A percentile compares a stretch with the other conserved stretches of the same genome.
phyloP scores from a whole-genome alignment of 2,329 filamentous ascomycete species.

The Neobulgaria alba region DNA sequence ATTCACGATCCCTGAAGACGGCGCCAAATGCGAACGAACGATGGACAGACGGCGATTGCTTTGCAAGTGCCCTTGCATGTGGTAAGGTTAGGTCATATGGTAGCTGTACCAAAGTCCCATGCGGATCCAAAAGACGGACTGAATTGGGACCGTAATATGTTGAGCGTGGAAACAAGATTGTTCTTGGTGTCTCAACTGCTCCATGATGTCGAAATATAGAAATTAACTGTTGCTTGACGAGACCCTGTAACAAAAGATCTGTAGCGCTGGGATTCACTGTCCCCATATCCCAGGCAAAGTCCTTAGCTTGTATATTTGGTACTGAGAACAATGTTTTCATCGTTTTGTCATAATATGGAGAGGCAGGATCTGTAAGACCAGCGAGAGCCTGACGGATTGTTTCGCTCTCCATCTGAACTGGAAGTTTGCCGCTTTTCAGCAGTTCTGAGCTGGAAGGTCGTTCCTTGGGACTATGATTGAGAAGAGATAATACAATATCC shows the following conservation, averaged over 20 bases:
- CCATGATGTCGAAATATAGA: slow-evolving; percentile 84
- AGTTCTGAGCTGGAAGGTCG: slow-evolving; percentile 77
- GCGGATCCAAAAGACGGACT: slow-evolving; percentile 72
- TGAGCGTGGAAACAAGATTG: slow-evolving; percentile 73
- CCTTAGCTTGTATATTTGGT: slow-evolving; percentile 69
- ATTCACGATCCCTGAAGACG: slow-evolving; percentile 72
- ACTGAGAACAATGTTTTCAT: slow-evolving; percentile 71
- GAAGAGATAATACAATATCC: slow-evolving; percentile 68
- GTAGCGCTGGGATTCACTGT: slow-evolving; percentile 42
- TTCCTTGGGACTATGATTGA: slow-evolving; percentile 74
- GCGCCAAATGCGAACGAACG: slow-evolving; percentile 81
- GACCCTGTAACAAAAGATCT: slow-evolving; percentile 61
- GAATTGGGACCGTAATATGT: slow-evolving; percentile 66
- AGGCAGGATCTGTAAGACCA: slow-evolving; percentile 71
- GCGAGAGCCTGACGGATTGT: slow-evolving; percentile 77
- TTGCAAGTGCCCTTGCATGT: slow-evolving; percentile 75
- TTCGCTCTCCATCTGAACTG: slow-evolving; percentile 87
- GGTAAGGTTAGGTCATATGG: slow-evolving; percentile 89
- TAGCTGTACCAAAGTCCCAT: slow-evolving; percentile 84
- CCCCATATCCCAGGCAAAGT: slow-evolving; percentile 69
- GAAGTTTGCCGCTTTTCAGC: slow-evolving; percentile 76
- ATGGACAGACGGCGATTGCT: slow-evolving; percentile 56
- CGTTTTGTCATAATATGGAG: slow-evolving; percentile 84
- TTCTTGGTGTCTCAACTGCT: slow-evolving; percentile 70
- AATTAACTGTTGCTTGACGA: slow-evolving; percentile 66